Base-by-base conservation (phyloP, 2,329 filamentous ascomycete genomes). In the Aspergillus flavus region DNA sequence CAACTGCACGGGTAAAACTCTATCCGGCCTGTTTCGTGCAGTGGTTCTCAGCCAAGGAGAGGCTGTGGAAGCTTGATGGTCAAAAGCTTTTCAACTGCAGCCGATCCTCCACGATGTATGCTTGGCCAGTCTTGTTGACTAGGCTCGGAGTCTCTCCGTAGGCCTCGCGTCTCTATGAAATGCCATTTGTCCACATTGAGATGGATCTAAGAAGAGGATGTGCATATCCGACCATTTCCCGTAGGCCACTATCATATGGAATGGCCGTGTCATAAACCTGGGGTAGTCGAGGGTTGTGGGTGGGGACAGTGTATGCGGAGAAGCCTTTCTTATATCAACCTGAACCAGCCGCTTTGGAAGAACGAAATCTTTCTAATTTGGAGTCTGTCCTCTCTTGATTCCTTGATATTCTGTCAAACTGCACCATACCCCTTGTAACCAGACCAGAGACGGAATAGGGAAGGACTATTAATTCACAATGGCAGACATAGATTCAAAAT, bases 401-500 rank as follows among this genome's bases (percentile, higher is more conserved):
- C 14, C 34, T 16, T 36, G 12, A 14, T 12, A 36, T 45, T 45
- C 41, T 11, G 7, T 45, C 11, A 9, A 21, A 45, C 41, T 9
- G 21, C 11, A 45, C 7, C 6, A 7, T 36, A 36, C 34, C 14
- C 34, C 6, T 16, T 36, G 34, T 36, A 36, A 36, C 14, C 14
- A 14, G 3, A 2, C 34, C 34, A 36, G 2, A 36, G 34, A 45
- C 41, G 9, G 1, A 11, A 14, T 7, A 0, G 46, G 3, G 46
- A 28, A 23, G 11, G 23, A 50, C 6, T 1, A 16, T 19, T 3
- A 23, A 23, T 30, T 2, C 0, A n/a, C 4, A 3, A 63, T 65
- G 63, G 60, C 63, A 26, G 53, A 58, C 14, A 36, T 57, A 28
- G 61, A 45, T 16, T 57, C 50, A 7, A 65, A 65, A 55, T 43